These are phyloP conservation scores for Castanea mollissima DNA, from an alignment of 306 rosid species.

Conservation along the genomic window DNA sequence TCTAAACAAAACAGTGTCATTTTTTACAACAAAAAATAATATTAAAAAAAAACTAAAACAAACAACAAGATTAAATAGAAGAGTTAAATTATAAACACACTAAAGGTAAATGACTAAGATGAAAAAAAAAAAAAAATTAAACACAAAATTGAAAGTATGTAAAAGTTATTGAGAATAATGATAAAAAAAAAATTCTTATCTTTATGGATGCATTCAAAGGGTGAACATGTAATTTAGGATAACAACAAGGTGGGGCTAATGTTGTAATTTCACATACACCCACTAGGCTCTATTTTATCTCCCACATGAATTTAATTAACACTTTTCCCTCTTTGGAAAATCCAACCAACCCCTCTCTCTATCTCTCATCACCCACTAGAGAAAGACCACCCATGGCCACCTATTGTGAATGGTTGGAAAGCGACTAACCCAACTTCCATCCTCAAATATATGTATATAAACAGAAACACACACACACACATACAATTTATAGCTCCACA, in stretches of 20 bases:
- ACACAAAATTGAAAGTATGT: no score
- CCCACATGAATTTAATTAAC: conserved; percentile 35
- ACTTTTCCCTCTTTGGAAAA: conserved; percentile 16
- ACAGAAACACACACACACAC: not conserved
- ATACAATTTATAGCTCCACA: not conserved
- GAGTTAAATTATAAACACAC: no score
- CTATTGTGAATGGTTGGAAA: conserved; percentile 1
- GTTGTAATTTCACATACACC: conserved; percentile 28
- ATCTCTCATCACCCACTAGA: not conserved
- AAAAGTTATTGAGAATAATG: no score
- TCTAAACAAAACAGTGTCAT: no score
- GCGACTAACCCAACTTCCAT: conserved; percentile 17
- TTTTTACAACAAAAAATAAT: no score
- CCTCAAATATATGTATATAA: not conserved
- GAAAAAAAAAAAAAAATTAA: no score
- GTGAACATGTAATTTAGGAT: not conserved
- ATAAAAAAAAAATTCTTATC: no score
- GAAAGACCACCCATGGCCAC: conserved; percentile 9
- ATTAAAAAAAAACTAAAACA: no score
- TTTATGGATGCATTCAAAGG: not conserved
- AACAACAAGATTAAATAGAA: no score
- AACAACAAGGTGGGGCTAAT: not conserved
- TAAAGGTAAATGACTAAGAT: no score
- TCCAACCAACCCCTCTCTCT: conserved; percentile 16
- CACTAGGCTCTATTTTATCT: conserved; percentile 34